Base-by-base conservation (phyloP, 768 basidiomycete species). In the Trametes cinnabarina region DNA sequence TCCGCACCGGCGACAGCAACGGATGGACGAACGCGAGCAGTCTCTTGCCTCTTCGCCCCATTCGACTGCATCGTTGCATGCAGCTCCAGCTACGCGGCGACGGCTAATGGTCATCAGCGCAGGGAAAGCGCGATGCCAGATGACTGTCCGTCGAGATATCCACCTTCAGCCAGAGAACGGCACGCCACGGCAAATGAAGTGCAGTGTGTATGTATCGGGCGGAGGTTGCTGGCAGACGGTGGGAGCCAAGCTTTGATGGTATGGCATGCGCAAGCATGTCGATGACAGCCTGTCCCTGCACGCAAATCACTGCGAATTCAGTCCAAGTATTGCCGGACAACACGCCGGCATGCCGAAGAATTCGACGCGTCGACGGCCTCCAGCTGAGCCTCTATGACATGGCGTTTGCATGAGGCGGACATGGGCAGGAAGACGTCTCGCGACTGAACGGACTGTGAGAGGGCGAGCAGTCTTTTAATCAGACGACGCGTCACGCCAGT, bases 11-110 rank as follows among this genome's bases (percentile, higher is more conserved):
- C 12, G 30, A 32, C 30, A 32, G 30, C 7, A 6, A 23, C 40
- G 43, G 28, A 12, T 52, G 30, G 51, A 26, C 51, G 40, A 22
- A 52, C 43, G 42, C 42, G 51, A 52, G 11, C 41, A 20, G 41
- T 11, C 40, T 26, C 11, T 52, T 43, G 40, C 51, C 51, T 51
- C 19, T 51, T 51, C 41, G 41, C 41, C n/a, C n/a, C n/a, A n/a
- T n/a, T n/a, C n/a, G n/a, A n/a, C n/a, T n/a, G n/a, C n/a, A n/a
- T n/a, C n/a, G n/a, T n/a, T n/a, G n/a, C n/a, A n/a, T n/a, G n/a
- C n/a, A n/a, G n/a, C n/a, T n/a, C n/a, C n/a, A n/a, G n/a, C n/a
- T n/a, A n/a, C n/a, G n/a, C n/a, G n/a, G n/a, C n/a, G n/a, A n/a
- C n/a, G n/a, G n/a, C n/a, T n/a, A n/a, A n/a, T n/a, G n/a, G 22